phyloP scores from a whole-genome alignment of 2,329 filamentous ascomycete genomes.

The Sodiomyces alkalinus region DNA sequence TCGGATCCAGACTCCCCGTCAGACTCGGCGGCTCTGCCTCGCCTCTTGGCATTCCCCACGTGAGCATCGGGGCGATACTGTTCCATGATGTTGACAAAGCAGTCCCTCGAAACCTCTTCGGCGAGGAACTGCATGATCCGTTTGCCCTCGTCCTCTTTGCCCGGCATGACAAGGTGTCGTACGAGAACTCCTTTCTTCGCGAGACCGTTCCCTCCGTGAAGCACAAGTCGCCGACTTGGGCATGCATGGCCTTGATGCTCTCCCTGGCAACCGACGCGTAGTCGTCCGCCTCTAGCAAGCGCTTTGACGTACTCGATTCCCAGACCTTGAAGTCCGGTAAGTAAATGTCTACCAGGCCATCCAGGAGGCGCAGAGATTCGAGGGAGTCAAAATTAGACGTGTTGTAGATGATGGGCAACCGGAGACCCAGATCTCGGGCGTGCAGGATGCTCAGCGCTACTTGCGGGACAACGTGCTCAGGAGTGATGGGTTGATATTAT shows the following conservation, averaged over 20 bases:
- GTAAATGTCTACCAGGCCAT: conserved; percentile 74
- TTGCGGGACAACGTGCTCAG: conserved; percentile 76
- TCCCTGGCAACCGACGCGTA: conserved; percentile 59
- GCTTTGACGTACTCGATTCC: conserved; percentile 47
- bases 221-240: conserved; percentile 67
- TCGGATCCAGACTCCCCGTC: conserved; percentile 20
- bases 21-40: conserved; percentile 14
- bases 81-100: conserved; percentile 80
- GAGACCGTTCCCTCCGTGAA: conserved; percentile 69
- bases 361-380: conserved; percentile 54
- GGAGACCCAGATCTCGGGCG: conserved; percentile 53
- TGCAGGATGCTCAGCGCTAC: conserved; percentile 63
- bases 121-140: conserved; percentile 67
- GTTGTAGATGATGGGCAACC: conserved; percentile 69
- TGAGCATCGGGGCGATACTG: conserved; percentile 72
- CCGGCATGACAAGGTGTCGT: conserved; percentile 74
- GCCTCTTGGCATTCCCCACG: conserved; percentile 53
- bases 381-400: conserved; percentile 69
- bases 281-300: conserved; percentile 64
- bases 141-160: conserved; percentile 55
- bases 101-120: conserved; percentile 53
- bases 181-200: conserved; percentile 65
- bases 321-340: conserved; percentile 83
- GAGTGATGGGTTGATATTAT: conserved; percentile 80
- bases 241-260: conserved; percentile 67